Base-by-base conservation (phyloP, 192 early-diverging fungal genomes). In the Backusella macrospora region DNA sequence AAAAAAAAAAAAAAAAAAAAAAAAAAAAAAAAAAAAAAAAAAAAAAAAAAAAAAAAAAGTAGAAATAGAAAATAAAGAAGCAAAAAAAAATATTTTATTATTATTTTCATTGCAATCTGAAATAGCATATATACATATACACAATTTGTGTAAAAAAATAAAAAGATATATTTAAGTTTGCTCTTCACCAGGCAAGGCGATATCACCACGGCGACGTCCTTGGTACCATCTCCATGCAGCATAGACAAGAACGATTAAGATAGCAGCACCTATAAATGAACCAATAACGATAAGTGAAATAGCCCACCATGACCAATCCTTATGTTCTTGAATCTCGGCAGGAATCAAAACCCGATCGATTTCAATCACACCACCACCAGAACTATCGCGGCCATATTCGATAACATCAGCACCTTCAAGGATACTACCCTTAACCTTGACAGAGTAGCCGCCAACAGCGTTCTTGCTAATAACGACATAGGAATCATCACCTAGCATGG, bases 281-380 rank as follows among this genome's bases (percentile, higher is more conserved):
- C 66, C 67, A n/a, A 73, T 18, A 0, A 76, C 79, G 40, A 73
- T 74, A 6, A 80, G 45, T 6, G 65, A 42, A 21, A 76, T 46
- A n/a, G 48, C 45, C 75, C 74, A 80, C 75, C 79, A 76, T 21
- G 66, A 29, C 7, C 76, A 64, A 38, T 68, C 71, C 34, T 63
- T 10, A 1, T 55, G 39, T 3, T 59, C 47, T 14, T 23, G 38
- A 34, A 74, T 73, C 10, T 77, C 40, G 3, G 55, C n/a, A 45
- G 76, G 75, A 39, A 81, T 14, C 45, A 81, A 65, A 0, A 77
- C 73, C 0, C 46, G 23, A 40, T 81, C 76, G 26, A 81, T 67
- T 42, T 71, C 52, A 44, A 81, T 73, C 0, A 81, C 80, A 59
- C 76, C 76, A 26, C 80, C 80, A 37, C 74, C 75, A 62, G 38